phyloP scores from a whole-genome alignment of 768 basidiomycete genomes.

The Kwoniella bestiolae region DNA sequence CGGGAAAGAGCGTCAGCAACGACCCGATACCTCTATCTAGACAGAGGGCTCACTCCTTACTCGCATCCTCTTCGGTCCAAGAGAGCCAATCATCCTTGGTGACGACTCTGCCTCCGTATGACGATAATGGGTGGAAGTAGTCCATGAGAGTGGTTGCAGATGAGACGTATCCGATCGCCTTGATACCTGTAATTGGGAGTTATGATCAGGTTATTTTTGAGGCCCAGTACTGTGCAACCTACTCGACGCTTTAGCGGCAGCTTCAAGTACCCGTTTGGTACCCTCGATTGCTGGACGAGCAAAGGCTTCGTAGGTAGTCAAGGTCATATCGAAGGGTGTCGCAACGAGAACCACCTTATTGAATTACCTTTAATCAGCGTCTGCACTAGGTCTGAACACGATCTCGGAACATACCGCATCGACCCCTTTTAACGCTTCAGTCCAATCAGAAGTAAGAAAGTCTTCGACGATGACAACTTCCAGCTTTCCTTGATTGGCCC shows the following conservation, averaged over 20 bases:
- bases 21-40: background rate
- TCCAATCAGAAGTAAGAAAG: slow-evolving; percentile 43
- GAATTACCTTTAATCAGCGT: background rate
- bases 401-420: slow-evolving; percentile 35
- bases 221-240: slow-evolving; percentile 6
- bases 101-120: slow-evolving; percentile 34
- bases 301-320: slow-evolving; percentile 37
- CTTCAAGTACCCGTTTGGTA: slow-evolving; percentile 39
- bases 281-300: slow-evolving; percentile 42
- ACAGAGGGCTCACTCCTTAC: slow-evolving; percentile 30
- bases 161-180: slow-evolving; percentile 31
- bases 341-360: slow-evolving; percentile 39
- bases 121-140: slow-evolving; percentile 21
- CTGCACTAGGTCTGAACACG: background rate
- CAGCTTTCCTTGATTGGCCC: slow-evolving; percentile 28
- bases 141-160: slow-evolving; percentile 39
- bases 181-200: slow-evolving; percentile 39
- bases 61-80: slow-evolving; percentile 35
- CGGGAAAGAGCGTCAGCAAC: slow-evolving; percentile 1
- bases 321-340: slow-evolving; percentile 40
- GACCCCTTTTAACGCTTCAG: slow-evolving; percentile 39
- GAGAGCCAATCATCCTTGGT: slow-evolving; percentile 51
- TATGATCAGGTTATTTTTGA: too few species aligned
- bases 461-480: slow-evolving; percentile 45
- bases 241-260: slow-evolving; percentile 40